These are phyloP conservation scores for Epithele typhae DNA, from an alignment of 768 basidiomycete genomes.

Conservation along the genomic window DNA sequence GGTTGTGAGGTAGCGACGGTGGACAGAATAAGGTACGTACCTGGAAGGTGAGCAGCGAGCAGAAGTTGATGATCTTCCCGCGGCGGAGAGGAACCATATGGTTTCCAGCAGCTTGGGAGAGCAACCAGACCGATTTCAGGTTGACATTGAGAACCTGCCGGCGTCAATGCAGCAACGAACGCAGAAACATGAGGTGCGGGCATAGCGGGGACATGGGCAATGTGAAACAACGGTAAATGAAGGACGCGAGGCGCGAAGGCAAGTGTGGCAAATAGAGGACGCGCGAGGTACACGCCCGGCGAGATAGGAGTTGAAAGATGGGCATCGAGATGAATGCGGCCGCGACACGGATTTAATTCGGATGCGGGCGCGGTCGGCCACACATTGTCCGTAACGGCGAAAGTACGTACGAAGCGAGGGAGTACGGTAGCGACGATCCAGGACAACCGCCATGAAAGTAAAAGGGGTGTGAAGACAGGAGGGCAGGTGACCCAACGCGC, in stretches of 20 bases:
- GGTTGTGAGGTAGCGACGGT: background rate
- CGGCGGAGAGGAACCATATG: slow-evolving; percentile 80
- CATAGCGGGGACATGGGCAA: no score
- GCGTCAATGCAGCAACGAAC: background rate
- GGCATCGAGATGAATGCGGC: background rate
- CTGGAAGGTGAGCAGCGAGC: slow-evolving; percentile 43
- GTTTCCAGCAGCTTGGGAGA: slow-evolving; percentile 79
- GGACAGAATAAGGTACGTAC: slow-evolving; percentile 4
- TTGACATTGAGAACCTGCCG: slow-evolving; percentile 78
- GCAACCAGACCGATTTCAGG: slow-evolving; percentile 82
- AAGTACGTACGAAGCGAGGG: background rate
- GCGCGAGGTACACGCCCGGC: background rate
- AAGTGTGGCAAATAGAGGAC: no score
- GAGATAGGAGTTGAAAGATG: background rate
- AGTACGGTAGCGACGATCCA: slow-evolving; percentile 1
- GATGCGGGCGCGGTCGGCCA: slow-evolving; percentile 4
- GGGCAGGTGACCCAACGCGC: slow-evolving; percentile 12
- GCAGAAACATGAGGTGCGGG: no score
- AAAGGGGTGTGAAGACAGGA: background rate
- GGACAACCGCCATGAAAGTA: background rate
- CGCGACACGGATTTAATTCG: slow-evolving; percentile 4
- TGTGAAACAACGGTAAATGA: no score
- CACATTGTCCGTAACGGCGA: slow-evolving; percentile 5
- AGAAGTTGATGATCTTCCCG: slow-evolving; percentile 71
- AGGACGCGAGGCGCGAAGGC: no score